Evolutionary conservation across 2,329 filamentous ascomycete species (phyloP), one percentile per base, ranked within the genome.

Genomic region (Botrytis pseudocinerea): DNA sequence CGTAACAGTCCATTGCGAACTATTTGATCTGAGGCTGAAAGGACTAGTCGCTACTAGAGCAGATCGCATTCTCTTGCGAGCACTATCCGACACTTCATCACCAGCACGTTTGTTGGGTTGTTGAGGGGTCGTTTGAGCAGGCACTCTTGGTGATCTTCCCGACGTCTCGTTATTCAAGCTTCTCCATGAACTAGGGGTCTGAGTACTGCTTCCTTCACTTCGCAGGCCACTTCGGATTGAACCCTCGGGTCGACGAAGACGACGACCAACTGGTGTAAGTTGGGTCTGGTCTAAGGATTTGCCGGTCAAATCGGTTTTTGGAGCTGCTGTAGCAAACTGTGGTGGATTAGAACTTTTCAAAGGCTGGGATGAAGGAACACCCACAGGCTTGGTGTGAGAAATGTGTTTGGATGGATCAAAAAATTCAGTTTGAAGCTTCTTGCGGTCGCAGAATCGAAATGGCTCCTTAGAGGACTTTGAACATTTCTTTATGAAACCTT

Each of bases 401-500:
- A 70, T 70, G 22, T 70, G 69, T 32, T 71, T 54, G 25, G 69
- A 54, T n/a, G 69, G 42, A 54, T 71, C 60, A 20, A 71, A 71
- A 4, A 65, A 57, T 54, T 71, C 46, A 32, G 4, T 35, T 51
- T 18, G 69, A 51, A 71, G 42, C 51, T 65, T 71, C 12, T 71
- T 48, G 8, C 65, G 20, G 28, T 71, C 40, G 46, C 28, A 48
- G 28, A 71, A 65, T 28, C 61, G 60, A 38, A 54, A 71, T 54
- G 59, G 44, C 18, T 54, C 46, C 16, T 65, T 48, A 4, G 69
- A 71, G 14, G 35, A 71, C 46, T 57, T 51, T 22, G 46, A 12
- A 42, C 59, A 51, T 44, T 65, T 71, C 65, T 73, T 74, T 20
- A 74, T 48, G 28, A 74, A 48, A 40, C 69, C 73, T 54, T 74